phyloP scores from a whole-genome alignment of 345 rosid species.

The Combretum micranthum region DNA sequence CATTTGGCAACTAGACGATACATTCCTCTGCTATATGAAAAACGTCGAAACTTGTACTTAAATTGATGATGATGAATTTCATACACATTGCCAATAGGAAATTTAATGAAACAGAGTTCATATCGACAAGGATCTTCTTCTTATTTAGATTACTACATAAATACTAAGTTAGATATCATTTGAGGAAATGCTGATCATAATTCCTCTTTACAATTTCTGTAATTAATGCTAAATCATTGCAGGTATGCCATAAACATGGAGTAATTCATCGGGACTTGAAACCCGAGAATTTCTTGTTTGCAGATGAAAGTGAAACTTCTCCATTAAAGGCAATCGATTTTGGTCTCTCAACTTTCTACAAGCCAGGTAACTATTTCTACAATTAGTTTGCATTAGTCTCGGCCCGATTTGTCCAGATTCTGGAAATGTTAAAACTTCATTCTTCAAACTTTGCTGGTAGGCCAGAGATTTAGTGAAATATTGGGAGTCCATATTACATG shows the following conservation, averaged over 20 bases:
- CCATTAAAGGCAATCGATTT: constrained; percentile 80
- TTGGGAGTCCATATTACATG: constrained; percentile 28
- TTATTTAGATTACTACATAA: no score
- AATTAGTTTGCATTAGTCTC: neutral
- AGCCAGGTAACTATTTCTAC: constrained; percentile 39
- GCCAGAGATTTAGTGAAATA: constrained; percentile 22
- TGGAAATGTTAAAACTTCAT: neutral
- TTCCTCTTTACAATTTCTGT: neutral
- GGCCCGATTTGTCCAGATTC: no score
- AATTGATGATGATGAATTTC: no score
- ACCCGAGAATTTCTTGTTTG: constrained; percentile 83
- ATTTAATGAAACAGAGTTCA: no score
- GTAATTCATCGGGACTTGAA: constrained; percentile 87
- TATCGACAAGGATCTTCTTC: no score
- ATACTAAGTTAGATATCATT: no score
- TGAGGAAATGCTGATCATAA: neutral
- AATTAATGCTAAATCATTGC: neutral
- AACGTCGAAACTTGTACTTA: no score
- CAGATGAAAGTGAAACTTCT: constrained; percentile 49
- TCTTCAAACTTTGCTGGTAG: constrained; percentile 1
- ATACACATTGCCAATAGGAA: no score
- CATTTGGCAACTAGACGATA: no score
- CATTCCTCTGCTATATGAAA: no score
- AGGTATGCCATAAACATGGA: constrained; percentile 95
- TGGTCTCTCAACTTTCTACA: constrained; percentile 85